Base-by-base conservation (phyloP, 2,329 filamentous ascomycete genomes). In the Colletotrichum graminicola region DNA sequence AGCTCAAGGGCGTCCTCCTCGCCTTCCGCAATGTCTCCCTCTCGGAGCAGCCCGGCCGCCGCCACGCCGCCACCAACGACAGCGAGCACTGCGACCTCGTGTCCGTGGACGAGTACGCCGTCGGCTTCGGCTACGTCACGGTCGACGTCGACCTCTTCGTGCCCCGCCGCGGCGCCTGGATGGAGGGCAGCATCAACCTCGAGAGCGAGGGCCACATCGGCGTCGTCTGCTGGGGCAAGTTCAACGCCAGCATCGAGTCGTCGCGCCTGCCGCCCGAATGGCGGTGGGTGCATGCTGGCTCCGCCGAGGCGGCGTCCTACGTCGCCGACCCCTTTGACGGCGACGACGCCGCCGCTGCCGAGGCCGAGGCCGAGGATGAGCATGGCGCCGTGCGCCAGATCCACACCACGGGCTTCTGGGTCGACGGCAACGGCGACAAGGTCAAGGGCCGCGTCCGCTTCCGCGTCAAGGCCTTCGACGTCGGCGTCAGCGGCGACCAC, bases 121-220 rank as follows among this genome's bases (percentile, higher is more conserved):
- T 94, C 32, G 92, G 91, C 29, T 98, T 93, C 78, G 89, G 93
- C 59, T 98, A 95, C 91, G 88, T 97, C 29, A 97, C 94, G 0
- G 94, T 92, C 1, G 94, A 97, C 29, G 92, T 97, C 73, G 86
- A 97, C 55, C 84, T 98, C 23, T 97, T 97, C 79, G 88, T 92
- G 41, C 95, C 96, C 0, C 85, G 87, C 64, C 88, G 89, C 56
- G 93, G 93, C 45, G 89, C 91, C 11, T 90, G 88, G 81, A 88
- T 98, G 78, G 91, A 95, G 75, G 96, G 94, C 14, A 91, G 88
- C 75, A 88, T 98, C 67, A 96, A 95, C 77, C 85, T 98, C 39
- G 94, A 97, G 79, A 95, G 92, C 59, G 93, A 96, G 76, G 94
- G 94, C 8, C 94, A 98, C 78, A 87, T 99, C 8, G 95, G 95